Base-by-base conservation (phyloP, 306 rosid genomes). In the Potentilla sterilis region DNA sequence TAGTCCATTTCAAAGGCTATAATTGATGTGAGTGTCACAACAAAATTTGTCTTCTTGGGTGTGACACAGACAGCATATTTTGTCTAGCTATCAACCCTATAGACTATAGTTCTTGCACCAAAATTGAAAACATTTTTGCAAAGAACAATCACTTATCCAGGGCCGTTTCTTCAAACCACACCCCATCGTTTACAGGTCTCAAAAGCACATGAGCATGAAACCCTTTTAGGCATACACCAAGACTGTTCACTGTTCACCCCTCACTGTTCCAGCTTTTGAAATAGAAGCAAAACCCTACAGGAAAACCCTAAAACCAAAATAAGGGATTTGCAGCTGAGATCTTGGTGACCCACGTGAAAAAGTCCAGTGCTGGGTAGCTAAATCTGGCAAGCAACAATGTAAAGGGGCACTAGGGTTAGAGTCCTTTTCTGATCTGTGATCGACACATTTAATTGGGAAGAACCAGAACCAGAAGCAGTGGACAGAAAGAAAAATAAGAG, bases 391-490 rank as follows among this genome's bases (percentile, higher is more conserved):
- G 69, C 69, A 37, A 64, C 69, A 64, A 37, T 37, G 69, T 9
- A 64, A 64, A 64, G 67, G 14, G 67, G 42, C 42, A 34, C 18
- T 14, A 38, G 46, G 21, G 12, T 6, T 58, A 19, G 24, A 16
- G 69, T 64, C 69, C 24, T 37, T 18, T 37, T 37, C 69, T 64
- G 68, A 64, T 37, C 46, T 64, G 22, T 64, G 69, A 64, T 64
- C 41, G 46, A 37, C 11, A 10, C 44, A 37, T 37, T 37, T 70
- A 47, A 70, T 62, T 15, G 42, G 54, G 16, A 49, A 47, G 67
- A 83, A 47, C 49, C 80, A 63, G 64, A 77, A 65, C 49, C 80
- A 63, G 64, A 77, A 65, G 63, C 52, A 84, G 65, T 81, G 69
- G 67, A 51, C 69, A 48, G 58, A 78, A 84, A 66, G 14, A 63